phyloP scores from a whole-genome alignment of 1,284 basidiomycete species.

The Rugosomyces carneus region DNA sequence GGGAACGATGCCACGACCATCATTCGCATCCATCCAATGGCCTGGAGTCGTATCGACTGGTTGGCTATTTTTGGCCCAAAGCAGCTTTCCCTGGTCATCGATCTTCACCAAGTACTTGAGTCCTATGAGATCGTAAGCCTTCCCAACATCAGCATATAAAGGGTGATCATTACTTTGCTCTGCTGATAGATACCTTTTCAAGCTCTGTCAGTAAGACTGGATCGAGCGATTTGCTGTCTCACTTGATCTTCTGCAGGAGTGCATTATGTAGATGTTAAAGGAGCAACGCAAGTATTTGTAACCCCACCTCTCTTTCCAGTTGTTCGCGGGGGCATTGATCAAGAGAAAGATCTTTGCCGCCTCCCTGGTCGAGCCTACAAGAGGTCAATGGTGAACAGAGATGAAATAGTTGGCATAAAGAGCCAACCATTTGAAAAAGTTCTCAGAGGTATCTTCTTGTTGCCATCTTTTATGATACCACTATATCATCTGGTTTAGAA shows the following conservation, averaged over 20 bases:
- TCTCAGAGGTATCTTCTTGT: constrained; percentile 55
- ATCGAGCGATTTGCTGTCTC: neutral
- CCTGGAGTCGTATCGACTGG: constrained; percentile 58
- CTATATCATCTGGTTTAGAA: constrained; percentile 24
- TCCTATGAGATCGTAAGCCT: constrained; percentile 24
- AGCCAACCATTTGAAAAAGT: constrained; percentile 65
- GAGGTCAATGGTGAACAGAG: constrained; percentile 3
- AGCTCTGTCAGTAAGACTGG: neutral
- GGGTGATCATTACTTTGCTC: constrained; percentile 47
- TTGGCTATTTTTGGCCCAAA: constrained; percentile 66
- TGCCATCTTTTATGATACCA: constrained; percentile 63
- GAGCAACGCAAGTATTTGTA: neutral
- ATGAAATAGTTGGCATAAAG: neutral
- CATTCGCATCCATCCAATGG: constrained; percentile 58
- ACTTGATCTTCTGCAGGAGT: constrained; percentile 4
- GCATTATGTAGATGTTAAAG: neutral
- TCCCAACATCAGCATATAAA: neutral
- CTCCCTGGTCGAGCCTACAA: constrained; percentile 64
- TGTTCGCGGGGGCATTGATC: constrained; percentile 62
- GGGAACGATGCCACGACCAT: constrained; percentile 52
- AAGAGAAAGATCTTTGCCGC: constrained; percentile 58
- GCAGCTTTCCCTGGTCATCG: constrained; percentile 55
- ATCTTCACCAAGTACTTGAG: constrained; percentile 68
- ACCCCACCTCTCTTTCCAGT: constrained; percentile 57
- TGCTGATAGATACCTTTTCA: constrained; percentile 53